Evolutionary conservation across 495 filamentous ascomycete species (phyloP), one percentile per base, ranked within the genome.

Genomic region (Amphirosellinia nigrospora): DNA sequence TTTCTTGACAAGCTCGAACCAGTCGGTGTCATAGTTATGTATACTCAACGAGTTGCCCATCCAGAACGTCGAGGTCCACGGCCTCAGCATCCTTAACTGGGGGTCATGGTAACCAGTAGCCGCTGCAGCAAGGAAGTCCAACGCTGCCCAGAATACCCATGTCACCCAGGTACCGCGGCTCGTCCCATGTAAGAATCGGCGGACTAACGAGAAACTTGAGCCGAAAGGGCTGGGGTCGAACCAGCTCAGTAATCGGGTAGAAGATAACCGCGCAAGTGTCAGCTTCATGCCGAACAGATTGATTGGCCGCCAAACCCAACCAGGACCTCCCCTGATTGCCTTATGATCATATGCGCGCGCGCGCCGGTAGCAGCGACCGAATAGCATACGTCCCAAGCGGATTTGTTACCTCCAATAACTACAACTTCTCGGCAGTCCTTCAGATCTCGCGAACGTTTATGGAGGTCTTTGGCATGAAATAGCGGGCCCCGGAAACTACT

Each of bases 331-430:
- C 30, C 68, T 59, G 68, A 70, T 21, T 21, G 68, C 9, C 68
- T 48, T 39, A 77, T 89, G 84, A 15, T 90, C 91, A 15, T 70
- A 68, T 89, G 85, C 11, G 93, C 87, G 23, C 82, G 73, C 48
- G 86, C 82, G 5, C 88, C 90, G 0, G 81, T 74, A 0, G 84
- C 82, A 3, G 87, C 87, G 71, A 85, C 87, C 9, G 82, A 81
- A 72, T 91, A 91, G 1, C 85, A 89, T 7, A 86, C 87, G 79
- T 93, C 91, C 81, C 85, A 91, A 11, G 86, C 89, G 13, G 89
- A 90, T 76, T 93, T 93, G n/a, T 85, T 86, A 26, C 85, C 88
- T 21, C 91, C 89, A 52, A 91, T 81, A 8, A 93, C 82, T 0
- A 83, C 80, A 8, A 90, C 81, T 70, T 78, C 85, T 63, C 58